Percentiles rank a stretch among this genome's conserved stretches.
Evolutionary conservation across 2,329 filamentous ascomycete species (phyloP).

Genomic region (Claviceps arundinis): DNA sequence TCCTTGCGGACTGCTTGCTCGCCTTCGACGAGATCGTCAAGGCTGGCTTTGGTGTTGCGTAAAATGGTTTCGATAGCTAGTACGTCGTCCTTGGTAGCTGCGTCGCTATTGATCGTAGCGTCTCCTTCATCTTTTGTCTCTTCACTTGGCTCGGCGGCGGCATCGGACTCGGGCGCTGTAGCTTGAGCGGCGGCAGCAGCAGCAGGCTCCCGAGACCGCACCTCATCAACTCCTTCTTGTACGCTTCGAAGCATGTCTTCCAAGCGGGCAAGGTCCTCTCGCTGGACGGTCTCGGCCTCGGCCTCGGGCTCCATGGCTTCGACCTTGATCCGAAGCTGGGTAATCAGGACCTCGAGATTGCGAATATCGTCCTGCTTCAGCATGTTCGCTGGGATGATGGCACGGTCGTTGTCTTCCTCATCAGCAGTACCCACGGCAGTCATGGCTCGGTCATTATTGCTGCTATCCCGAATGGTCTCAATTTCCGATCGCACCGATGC

Average conservation of each 20-base stretch:
- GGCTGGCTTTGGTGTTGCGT: constrained; percentile 72
- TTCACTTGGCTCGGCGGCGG: constrained; percentile 9
- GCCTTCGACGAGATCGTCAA: constrained; percentile 67
- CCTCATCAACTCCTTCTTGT: constrained; percentile 31
- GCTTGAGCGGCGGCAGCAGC: not conserved
- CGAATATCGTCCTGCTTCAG: constrained; percentile 64
- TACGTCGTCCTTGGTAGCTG: constrained; percentile 58
- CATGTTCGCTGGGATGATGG: constrained; percentile 30
- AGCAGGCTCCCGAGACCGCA: constrained; percentile 20
- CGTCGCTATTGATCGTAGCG: constrained; percentile 17
- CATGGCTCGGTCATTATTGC: constrained; percentile 36
- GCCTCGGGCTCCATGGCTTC: constrained; percentile 36
- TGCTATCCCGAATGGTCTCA: constrained; percentile 54
- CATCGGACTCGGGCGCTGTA: not conserved
- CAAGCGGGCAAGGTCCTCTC: constrained; percentile 41
- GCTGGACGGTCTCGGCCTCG: constrained; percentile 24
- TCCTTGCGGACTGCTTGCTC: constrained; percentile 57
- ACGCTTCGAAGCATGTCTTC: constrained; percentile 40
- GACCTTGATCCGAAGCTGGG: constrained; percentile 71
- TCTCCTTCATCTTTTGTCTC: constrained; percentile 9
- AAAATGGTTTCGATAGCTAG: constrained; percentile 84
- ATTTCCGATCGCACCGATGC: constrained; percentile 66
- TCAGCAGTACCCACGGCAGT: constrained; percentile 35
- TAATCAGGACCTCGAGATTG: constrained; percentile 71
- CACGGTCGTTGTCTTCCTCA: constrained; percentile 12